Evolutionary conservation across 495 filamentous ascomycete genomes (phyloP), one percentile per base, ranked within the genome.

Genomic region (Corynascus novoguineensis): DNA sequence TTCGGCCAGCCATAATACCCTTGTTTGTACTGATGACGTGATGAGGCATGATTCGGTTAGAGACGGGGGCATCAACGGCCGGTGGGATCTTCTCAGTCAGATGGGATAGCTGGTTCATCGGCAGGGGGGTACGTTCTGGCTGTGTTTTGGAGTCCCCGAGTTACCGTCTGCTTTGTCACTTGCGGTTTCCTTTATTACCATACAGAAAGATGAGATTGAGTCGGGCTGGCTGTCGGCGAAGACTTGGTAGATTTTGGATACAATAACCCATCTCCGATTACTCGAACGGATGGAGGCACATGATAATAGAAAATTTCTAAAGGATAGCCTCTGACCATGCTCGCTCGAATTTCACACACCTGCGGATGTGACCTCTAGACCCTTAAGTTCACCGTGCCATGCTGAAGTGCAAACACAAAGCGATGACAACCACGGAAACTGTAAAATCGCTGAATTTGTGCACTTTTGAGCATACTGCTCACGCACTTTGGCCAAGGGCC

Each of bases 31-130:
- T 50, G 42, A 57, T 34, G 54, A 42, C 32, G 31, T 42, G 54
- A 57, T 24, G 54, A 57, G 37, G 54, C 54, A 57, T 34, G 54
- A 32, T 11, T 42, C 32, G 45, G 21, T 47, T 35, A 42, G 24
- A 25, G 22, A 17, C 17, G 34, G 34, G 27, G 45, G 17, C 29
- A 42, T 42, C 46, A n/a, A 50, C 27, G 54, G 45, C 45, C 46
- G 35, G 27, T 7, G 10, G 24, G 24, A 27, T 37, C 29, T 24
- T 55, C 44, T 31, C 40, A 19, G 41, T 55, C 34, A 22, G 54
- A 24, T 31, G 44, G 46, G 21, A 41, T 29, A 50, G 4, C 34
- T 15, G 28, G 25, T 21, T 38, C 19, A 31, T n/a, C 5, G 25
- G 46, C 5, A 21, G 21, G 45, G 46, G 34, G 35, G 46, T 22